A percentile compares a stretch with the other conserved stretches of the same genome.
Conservation (phyloP, 2,329 filamentous ascomycete genomes). For the Penicillium thymicola region DNA sequence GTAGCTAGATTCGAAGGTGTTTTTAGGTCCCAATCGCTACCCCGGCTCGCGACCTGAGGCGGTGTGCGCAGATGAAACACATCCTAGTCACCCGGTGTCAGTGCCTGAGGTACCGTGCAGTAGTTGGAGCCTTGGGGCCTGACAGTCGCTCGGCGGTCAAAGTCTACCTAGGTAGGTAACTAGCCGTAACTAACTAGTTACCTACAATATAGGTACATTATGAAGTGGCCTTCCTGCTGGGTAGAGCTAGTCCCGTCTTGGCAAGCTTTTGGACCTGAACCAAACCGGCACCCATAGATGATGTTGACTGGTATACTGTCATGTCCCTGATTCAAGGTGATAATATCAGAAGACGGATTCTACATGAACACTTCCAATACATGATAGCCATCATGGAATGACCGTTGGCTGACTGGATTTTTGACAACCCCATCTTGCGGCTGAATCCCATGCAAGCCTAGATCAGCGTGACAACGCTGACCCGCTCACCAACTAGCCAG, state of each 20-base stretch:
- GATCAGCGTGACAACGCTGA: neutral
- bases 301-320: neutral
- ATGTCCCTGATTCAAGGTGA: neutral
- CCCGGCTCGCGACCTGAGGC: no score
- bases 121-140: no score
- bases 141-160: no score
- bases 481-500: neutral
- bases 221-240: no score
- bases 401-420: neutral
- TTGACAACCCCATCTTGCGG: neutral
- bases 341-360: neutral
- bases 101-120: no score
- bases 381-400: neutral
- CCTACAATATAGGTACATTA: no score
- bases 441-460: neutral
- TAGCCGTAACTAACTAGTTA: no score
- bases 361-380: neutral
- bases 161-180: no score
- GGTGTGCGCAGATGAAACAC: no score
- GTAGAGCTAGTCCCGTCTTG: neutral
- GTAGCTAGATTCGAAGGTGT: no score
- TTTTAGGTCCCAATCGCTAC: no score
- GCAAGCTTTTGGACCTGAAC: neutral
- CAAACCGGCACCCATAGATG: neutral
- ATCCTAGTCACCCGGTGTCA: no score